A percentile compares a stretch with the other conserved stretches of the same genome.
These are phyloP conservation scores for Acer saccharum DNA, from an alignment of 345 rosid species.

Conservation along the genomic window DNA sequence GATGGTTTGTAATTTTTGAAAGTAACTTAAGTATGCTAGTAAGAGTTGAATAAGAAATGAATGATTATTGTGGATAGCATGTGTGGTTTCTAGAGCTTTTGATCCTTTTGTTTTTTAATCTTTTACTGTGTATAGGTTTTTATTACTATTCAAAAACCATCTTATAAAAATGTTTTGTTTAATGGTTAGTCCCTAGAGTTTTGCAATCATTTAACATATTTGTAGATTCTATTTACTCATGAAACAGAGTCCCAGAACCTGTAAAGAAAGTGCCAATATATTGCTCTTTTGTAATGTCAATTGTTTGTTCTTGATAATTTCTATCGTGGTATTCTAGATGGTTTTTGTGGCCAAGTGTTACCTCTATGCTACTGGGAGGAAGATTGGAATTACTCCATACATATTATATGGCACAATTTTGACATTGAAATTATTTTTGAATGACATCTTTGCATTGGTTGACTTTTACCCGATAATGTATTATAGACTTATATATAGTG, in stretches of 20 bases:
- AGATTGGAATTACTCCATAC: background rate
- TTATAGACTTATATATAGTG: background rate
- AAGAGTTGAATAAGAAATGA: background rate
- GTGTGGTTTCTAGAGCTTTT: background rate
- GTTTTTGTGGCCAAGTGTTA: background rate
- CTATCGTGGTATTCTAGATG: background rate
- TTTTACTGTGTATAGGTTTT: background rate
- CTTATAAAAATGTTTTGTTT: background rate
- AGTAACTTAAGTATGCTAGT: background rate
- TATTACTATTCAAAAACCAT: background rate
- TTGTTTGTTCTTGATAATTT: background rate
- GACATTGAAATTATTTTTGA: too few species aligned
- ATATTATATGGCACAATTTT: background rate
- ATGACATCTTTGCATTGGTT: background rate
- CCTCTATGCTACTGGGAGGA: background rate
- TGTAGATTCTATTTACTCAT: background rate
- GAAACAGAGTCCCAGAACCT: background rate
- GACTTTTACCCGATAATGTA: background rate
- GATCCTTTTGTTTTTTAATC: background rate
- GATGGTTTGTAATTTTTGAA: constrained; percentile 3
- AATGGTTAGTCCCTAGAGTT: background rate
- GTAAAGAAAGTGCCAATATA: background rate
- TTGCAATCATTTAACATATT: background rate
- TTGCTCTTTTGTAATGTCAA: background rate
- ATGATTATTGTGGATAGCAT: background rate